A percentile compares a stretch with the other conserved stretches of the same genome.
phyloP scores from a whole-genome alignment of 768 basidiomycete genomes.

The Termitomyces sp. region DNA sequence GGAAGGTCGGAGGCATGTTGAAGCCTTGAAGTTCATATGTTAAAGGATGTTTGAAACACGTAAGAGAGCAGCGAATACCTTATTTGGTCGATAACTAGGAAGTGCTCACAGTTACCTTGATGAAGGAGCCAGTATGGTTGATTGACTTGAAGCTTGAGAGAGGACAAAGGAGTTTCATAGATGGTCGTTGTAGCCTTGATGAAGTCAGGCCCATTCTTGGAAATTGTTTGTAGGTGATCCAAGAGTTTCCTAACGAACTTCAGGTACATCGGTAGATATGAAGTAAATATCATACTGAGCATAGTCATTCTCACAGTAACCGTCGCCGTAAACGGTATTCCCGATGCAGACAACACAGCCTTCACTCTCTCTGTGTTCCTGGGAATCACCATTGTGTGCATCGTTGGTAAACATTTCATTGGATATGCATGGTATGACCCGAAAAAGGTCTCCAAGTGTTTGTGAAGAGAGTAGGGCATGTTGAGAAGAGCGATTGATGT shows the following conservation, averaged over 20 bases:
- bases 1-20: conserved; percentile 50
- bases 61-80: conserved; percentile 34
- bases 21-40: conserved; percentile 33
- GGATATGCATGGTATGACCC: conserved; percentile 56
- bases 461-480: conserved; percentile 69
- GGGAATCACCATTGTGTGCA: conserved; percentile 10
- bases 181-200: conserved; percentile 37
- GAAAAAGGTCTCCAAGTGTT: conserved; percentile 58
- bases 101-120: conserved; percentile 79
- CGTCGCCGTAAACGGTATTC: conserved; percentile 52
- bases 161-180: conserved; percentile 41
- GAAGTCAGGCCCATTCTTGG: conserved; percentile 24
- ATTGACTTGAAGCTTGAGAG: conserved; percentile 56
- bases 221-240: conserved; percentile 22
- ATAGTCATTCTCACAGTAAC: conserved; percentile 43
- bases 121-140: conserved; percentile 83
- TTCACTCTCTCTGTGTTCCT: conserved; percentile 9
- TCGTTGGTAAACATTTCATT: conserved; percentile 45
- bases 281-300: conserved; percentile 31
- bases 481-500: conserved; percentile 57
- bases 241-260: conserved; percentile 21
- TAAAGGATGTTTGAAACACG: neutral
- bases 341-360: conserved; percentile 61
- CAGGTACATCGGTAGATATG: conserved; percentile 29
- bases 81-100: conserved; percentile 66